phyloP scores from a whole-genome alignment of 169 alveolate species.

The Plasmodium berghei region DNA sequence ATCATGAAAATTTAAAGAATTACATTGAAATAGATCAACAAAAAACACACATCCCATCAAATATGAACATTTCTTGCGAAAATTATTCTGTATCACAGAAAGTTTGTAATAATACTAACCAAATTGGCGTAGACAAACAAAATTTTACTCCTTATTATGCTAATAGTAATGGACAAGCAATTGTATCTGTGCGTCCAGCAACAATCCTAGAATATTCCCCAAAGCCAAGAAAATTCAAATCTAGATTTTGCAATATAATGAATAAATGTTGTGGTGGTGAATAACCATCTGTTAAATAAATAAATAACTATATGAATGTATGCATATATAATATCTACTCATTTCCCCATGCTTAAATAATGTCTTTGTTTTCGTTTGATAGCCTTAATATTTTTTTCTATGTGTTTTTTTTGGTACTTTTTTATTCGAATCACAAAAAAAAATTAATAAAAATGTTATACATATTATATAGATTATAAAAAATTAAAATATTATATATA shows the following conservation, averaged over 20 bases:
- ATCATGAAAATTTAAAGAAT: constrained; percentile 10
- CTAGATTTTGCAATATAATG: constrained; percentile 36
- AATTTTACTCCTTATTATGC: constrained; percentile 71
- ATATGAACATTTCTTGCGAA: constrained; percentile 41
- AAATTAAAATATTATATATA: too few species aligned
- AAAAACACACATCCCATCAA: constrained; percentile 21
- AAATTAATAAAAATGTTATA: too few species aligned
- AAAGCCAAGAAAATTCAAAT: constrained; percentile 30
- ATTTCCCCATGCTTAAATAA: too few species aligned
- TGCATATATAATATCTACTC: too few species aligned
- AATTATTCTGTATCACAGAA: constrained; percentile 40
- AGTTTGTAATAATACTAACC: not conserved
- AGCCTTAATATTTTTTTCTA: too few species aligned
- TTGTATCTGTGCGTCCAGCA: constrained; percentile 76
- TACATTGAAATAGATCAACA: constrained; percentile 16
- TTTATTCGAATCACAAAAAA: too few species aligned
- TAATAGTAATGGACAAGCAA: constrained; percentile 73
- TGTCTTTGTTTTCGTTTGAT: too few species aligned
- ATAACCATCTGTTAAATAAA: not conserved
- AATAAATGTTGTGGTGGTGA: constrained; percentile 68
- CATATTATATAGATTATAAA: too few species aligned
- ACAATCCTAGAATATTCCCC: constrained; percentile 70
- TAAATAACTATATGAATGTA: too few species aligned
- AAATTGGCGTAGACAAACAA: constrained; percentile 10
- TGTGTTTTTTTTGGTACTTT: too few species aligned